Conservation (phyloP, 2,329 filamentous ascomycete genomes). For the Diaporthe destruens region DNA sequence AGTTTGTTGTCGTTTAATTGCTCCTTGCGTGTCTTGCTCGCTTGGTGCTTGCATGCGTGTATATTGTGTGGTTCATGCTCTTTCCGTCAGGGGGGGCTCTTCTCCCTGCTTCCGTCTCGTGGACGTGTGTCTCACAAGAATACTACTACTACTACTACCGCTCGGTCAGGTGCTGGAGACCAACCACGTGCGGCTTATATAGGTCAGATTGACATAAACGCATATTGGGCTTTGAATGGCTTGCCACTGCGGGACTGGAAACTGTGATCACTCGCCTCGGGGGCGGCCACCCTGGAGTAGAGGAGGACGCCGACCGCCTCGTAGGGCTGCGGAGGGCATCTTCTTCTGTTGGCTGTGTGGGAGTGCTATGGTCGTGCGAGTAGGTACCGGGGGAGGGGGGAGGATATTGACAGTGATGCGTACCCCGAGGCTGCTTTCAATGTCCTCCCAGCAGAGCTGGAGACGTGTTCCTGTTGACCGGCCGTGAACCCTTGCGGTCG, state of each 20-base stretch:
- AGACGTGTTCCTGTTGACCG: not conserved
- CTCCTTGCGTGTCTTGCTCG: not conserved
- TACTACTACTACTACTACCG: not conserved
- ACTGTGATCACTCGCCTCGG: too few species aligned
- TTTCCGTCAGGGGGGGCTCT: not conserved
- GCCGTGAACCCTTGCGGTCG: not conserved
- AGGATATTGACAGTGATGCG: not conserved
- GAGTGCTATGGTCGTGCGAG: not conserved
- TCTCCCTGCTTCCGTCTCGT: not conserved
- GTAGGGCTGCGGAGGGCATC: not conserved
- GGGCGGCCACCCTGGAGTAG: not conserved
- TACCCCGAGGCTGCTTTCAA: not conserved
- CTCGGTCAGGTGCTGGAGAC: not conserved
- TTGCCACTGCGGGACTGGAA: too few species aligned
- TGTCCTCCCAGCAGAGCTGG: too few species aligned
- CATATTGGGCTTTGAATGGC: not conserved
- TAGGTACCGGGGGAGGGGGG: too few species aligned
- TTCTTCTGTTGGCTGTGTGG: not conserved
- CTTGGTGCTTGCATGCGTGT: not conserved
- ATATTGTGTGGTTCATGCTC: not conserved
- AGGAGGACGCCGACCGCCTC: not conserved
- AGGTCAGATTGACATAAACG: constrained; percentile 16
- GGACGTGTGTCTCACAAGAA: not conserved
- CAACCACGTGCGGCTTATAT: constrained; percentile 10
- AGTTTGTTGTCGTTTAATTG: not conserved